A percentile compares a stretch with the other conserved stretches of the same genome.
These are phyloP conservation scores for Naganishia albida DNA, from an alignment of 1,284 basidiomycete genomes.

Conservation along the genomic window DNA sequence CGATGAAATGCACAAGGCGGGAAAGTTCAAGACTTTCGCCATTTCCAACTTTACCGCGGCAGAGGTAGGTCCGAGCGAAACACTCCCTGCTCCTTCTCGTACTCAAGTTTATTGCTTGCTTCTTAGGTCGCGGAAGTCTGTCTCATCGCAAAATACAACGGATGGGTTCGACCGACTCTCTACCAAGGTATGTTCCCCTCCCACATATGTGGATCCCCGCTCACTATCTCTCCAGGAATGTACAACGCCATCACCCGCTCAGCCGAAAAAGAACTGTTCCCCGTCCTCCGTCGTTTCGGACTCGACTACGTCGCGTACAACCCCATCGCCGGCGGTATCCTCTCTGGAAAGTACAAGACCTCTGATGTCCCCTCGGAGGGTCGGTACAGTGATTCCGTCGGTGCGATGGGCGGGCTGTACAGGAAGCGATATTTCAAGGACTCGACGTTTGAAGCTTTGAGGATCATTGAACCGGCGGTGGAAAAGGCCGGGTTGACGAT, in stretches of 20 bases:
- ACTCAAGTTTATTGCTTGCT: not conserved
- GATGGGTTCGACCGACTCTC: conserved; percentile 59
- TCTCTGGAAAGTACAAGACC: conserved; percentile 57
- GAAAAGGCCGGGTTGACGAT: conserved; percentile 50
- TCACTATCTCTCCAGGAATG: conserved; percentile 17
- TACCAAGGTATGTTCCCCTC: conserved; percentile 63
- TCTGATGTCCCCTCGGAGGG: conserved; percentile 39
- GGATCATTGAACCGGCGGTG: conserved; percentile 54
- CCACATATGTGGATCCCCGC: not conserved
- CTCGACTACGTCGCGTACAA: conserved; percentile 61
- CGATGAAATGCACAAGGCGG: conserved; percentile 60
- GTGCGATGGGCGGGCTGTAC: conserved; percentile 22
- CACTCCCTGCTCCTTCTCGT: not conserved
- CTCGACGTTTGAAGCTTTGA: conserved; percentile 58
- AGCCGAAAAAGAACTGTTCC: conserved; percentile 65
- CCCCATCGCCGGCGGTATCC: conserved; percentile 60
- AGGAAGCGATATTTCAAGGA: conserved; percentile 53
- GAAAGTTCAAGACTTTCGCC: conserved; percentile 59
- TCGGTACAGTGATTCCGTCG: conserved; percentile 38
- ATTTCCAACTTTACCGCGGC: conserved; percentile 59
- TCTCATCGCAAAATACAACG: conserved; percentile 32
- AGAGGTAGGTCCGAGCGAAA: conserved; percentile 50
- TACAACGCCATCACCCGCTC: conserved; percentile 51
- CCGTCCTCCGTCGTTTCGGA: conserved; percentile 61
- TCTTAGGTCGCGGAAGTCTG: conserved; percentile 48